Conservation (phyloP, 2,329 filamentous ascomycete species). For the Cladosporium sp. region DNA sequence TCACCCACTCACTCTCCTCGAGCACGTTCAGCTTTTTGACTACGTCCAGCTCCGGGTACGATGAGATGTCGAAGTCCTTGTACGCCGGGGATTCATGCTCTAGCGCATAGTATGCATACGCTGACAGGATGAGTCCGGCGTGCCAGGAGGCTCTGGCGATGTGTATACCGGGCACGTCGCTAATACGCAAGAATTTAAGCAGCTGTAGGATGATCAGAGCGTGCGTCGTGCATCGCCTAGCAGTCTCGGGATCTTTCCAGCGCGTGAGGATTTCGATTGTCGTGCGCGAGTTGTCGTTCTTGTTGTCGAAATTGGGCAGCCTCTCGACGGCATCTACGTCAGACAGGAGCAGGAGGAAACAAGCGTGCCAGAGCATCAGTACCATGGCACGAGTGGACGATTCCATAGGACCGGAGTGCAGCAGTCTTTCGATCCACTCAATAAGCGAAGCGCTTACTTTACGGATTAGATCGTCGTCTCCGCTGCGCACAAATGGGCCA, state of each 20-base stretch:
- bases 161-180: background rate
- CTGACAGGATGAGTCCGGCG: background rate
- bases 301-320: background rate
- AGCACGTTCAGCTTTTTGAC: background rate
- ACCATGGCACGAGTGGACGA: background rate
- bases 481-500: background rate
- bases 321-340: slow-evolving; percentile 17
- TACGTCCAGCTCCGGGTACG: background rate
- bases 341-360: slow-evolving; percentile 18
- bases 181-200: background rate
- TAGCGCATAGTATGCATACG: background rate
- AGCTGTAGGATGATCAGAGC: background rate
- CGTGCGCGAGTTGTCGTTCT: background rate
- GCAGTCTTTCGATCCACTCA: background rate
- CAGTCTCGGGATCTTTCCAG: background rate
- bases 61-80: background rate
- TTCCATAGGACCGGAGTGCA: background rate
- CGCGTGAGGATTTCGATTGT: background rate
- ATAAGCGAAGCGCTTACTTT: background rate
- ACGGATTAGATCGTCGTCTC: background rate
- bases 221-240: background rate
- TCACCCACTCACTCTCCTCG: background rate
- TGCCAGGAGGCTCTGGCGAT: background rate
- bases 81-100: background rate
- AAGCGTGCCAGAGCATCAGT: slow-evolving; percentile 19